A percentile compares a stretch with the other conserved stretches of the same genome.
phyloP scores from a whole-genome alignment of 2,329 filamentous ascomycete genomes.

The Colletotrichum cuscutae region DNA sequence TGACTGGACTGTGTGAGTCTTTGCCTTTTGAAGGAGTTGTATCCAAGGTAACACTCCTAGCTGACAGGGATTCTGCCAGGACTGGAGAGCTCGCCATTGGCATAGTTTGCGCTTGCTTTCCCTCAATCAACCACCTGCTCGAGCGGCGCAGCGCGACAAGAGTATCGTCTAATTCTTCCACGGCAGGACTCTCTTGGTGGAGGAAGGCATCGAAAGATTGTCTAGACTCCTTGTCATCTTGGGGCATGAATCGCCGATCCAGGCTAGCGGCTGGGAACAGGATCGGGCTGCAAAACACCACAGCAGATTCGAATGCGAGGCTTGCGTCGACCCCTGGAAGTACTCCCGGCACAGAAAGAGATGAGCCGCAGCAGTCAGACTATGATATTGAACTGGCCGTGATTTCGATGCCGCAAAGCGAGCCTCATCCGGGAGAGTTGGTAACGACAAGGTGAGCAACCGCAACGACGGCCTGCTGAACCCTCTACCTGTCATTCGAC shows the following conservation, averaged over 20 bases:
- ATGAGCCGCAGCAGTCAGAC: constrained; percentile 13
- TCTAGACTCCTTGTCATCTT: constrained; percentile 2
- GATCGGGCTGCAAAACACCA: neutral
- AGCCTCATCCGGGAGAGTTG: constrained; percentile 1
- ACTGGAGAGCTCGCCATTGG: constrained; percentile 36
- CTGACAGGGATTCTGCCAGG: constrained; percentile 7
- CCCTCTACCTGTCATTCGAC: constrained; percentile 12
- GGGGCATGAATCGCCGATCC: neutral
- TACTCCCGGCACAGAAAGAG: neutral
- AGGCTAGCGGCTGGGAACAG: neutral
- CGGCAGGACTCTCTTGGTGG: neutral
- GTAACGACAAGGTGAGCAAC: neutral
- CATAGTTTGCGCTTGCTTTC: constrained; percentile 35
- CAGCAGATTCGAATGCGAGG: neutral
- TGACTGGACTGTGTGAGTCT: constrained; percentile 33
- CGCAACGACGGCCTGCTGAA: neutral
- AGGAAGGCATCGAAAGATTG: neutral
- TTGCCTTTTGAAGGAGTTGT: neutral
- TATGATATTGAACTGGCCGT: constrained; percentile 23
- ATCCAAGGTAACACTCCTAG: neutral
- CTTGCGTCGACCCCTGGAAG: neutral
- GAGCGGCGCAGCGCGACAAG: constrained; percentile 9
- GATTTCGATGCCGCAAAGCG: neutral
- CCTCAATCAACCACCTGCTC: constrained; percentile 35
- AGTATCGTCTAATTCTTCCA: neutral